A percentile compares a stretch with the other conserved stretches of the same genome.
phyloP scores from a whole-genome alignment of 1,284 basidiomycete species.

The Crucibulum parvulum region DNA sequence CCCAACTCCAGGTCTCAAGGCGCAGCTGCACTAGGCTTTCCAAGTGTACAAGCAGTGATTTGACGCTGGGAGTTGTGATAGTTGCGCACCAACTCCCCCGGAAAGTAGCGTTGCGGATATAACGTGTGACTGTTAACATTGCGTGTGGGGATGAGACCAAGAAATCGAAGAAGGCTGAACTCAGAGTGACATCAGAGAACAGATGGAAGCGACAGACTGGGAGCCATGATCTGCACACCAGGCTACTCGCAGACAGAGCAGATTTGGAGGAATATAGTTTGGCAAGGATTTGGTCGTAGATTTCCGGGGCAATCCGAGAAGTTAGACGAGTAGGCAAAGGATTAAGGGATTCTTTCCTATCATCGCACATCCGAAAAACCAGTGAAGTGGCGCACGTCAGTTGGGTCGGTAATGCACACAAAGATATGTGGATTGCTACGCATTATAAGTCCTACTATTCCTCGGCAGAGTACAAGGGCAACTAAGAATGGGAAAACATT shows the following conservation, averaged over 20 bases:
- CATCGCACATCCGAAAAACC: too few relatives aligned
- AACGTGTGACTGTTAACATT: conserved; percentile 23
- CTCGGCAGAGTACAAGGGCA: too few relatives aligned
- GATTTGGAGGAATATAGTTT: conserved; percentile 18
- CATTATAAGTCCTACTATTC: too few relatives aligned
- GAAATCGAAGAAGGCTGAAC: conserved; percentile 25
- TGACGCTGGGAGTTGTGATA: conserved; percentile 2
- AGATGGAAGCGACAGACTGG: conserved; percentile 31
- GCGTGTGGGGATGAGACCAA: conserved; percentile 28
- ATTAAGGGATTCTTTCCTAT: not conserved
- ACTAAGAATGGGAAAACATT: too few relatives aligned
- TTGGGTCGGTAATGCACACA: too few relatives aligned
- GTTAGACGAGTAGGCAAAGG: conserved; percentile 18
- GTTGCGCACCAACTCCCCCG: conserved; percentile 27
- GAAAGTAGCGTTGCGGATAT: conserved; percentile 31
- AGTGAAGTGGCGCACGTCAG: too few relatives aligned
- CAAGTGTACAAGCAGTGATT: conserved; percentile 7
- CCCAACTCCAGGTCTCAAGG: conserved; percentile 30
- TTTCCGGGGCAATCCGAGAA: conserved; percentile 27
- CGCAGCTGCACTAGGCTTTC: conserved; percentile 25
- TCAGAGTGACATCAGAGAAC: conserved; percentile 27
- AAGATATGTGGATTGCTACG: too few relatives aligned
- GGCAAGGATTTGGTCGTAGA: conserved; percentile 25
- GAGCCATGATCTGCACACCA: conserved; percentile 33
- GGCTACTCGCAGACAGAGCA: conserved; percentile 25